These are phyloP conservation scores for Candida easanensis DNA, from an alignment of 805 yeast genomes.

Conservation along the genomic window DNA sequence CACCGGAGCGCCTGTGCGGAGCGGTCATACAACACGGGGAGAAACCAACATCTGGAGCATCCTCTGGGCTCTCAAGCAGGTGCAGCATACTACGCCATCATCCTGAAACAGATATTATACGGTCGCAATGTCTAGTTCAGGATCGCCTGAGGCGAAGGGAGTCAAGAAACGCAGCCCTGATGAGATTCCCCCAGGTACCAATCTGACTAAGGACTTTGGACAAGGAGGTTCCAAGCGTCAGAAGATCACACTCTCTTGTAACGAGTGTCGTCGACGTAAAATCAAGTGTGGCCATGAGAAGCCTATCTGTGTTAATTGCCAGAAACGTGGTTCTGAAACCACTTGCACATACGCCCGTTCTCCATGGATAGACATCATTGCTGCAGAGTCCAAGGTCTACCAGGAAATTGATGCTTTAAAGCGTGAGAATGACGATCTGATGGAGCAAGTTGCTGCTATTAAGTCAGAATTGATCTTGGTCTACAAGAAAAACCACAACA, in stretches of 20 bases:
- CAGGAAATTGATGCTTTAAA: constrained; percentile 22
- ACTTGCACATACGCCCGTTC: constrained; percentile 19
- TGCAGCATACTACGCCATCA: no score
- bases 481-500: constrained; percentile 17
- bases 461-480: constrained; percentile 14
- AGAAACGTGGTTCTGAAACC: constrained; percentile 14
- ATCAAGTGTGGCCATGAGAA: constrained; percentile 24
- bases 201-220: background rate
- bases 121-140: background rate
- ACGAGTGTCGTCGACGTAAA: constrained; percentile 23
- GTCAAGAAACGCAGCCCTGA: background rate
- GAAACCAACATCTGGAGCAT: no score
- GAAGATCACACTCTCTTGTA: constrained; percentile 20
- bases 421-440: constrained; percentile 19
- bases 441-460: constrained; percentile 14
- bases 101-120: no score
- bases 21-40: no score
- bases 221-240: constrained; percentile 15
- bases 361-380: constrained; percentile 24
- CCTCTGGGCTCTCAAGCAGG: no score
- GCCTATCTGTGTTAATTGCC: constrained; percentile 21
- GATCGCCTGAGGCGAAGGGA: background rate
- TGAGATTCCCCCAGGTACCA: background rate
- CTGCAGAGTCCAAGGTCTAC: constrained; percentile 20
- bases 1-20: background rate